These are phyloP conservation scores for Hydnum rufescens DNA, from an alignment of 768 basidiomycete species.

Conservation along the genomic window DNA sequence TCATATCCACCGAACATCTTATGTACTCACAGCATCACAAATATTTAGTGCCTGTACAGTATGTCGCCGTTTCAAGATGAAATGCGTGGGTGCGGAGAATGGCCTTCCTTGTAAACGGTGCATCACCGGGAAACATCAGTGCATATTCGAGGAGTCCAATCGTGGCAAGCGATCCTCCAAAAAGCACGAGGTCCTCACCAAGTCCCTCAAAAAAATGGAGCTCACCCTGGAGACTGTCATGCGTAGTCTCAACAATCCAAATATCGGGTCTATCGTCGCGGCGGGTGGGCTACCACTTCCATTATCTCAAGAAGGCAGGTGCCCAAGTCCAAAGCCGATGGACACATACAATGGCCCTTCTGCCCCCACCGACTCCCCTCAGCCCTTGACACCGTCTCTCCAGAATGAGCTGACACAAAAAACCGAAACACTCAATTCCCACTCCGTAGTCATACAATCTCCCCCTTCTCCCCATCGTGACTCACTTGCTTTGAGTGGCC, in stretches of 20 bases:
- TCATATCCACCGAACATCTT: too few species aligned
- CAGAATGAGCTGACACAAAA: too few species aligned
- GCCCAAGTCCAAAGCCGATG: too few species aligned
- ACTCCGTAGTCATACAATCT: background rate
- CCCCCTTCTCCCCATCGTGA: too few species aligned
- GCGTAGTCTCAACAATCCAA: conserved; percentile 67
- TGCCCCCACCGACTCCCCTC: background rate
- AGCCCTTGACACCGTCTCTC: too few species aligned
- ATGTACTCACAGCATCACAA: too few species aligned
- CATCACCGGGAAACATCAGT: conserved; percentile 21
- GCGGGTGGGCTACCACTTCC: too few species aligned
- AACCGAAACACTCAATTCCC: background rate
- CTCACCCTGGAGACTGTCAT: conserved; percentile 82
- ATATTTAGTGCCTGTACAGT: conserved; percentile 64
- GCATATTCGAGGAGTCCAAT: conserved; percentile 93
- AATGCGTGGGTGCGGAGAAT: conserved; percentile 73
- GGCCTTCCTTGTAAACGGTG: conserved; percentile 88
- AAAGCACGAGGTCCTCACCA: conserved; percentile 63
- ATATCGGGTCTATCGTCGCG: background rate
- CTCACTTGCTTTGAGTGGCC: background rate
- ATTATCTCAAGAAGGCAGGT: too few species aligned
- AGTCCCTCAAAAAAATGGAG: conserved; percentile 67
- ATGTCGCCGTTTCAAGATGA: conserved; percentile 84
- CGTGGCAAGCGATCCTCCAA: conserved; percentile 78
- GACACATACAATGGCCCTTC: background rate